Conservation (phyloP, 2,329 filamentous ascomycete species). For the Penicillium palitans region DNA sequence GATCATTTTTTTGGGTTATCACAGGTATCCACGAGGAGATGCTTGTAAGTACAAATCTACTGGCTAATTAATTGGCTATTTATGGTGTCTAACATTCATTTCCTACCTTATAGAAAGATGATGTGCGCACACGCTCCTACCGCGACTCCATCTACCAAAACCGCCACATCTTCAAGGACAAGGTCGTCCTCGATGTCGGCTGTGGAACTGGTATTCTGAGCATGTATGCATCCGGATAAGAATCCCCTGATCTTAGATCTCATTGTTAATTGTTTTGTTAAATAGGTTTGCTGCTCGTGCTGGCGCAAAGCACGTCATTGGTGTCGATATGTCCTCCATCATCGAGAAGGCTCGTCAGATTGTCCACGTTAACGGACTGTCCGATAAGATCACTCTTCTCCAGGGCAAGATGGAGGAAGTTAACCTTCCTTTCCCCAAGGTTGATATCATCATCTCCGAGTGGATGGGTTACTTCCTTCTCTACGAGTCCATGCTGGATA, state of each 20-base stretch:
- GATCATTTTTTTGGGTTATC: constrained; percentile 30
- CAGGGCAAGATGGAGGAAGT: constrained; percentile 99
- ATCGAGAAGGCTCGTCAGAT: constrained; percentile 98
- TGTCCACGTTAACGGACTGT: constrained; percentile 85
- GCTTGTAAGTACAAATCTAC: constrained; percentile 67
- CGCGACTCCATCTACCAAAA: constrained; percentile 98
- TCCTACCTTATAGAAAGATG: constrained; percentile 73
- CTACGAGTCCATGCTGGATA: constrained; percentile 99
- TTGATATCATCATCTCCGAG: constrained; percentile 99
- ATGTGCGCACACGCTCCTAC: constrained; percentile 94
- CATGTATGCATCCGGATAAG: constrained; percentile 65
- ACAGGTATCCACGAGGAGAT: constrained; percentile 95
- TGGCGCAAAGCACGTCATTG: constrained; percentile 96
- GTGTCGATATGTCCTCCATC: constrained; percentile 99
- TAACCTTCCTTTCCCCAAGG: constrained; percentile 84
- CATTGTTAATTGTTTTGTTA: constrained; percentile 14
- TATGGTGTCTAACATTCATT: background rate
- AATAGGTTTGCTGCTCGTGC: constrained; percentile 92
- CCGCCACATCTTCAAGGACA: constrained; percentile 88
- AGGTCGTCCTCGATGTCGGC: constrained; percentile 93
- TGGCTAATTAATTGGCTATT: background rate
- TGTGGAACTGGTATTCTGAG: constrained; percentile 97
- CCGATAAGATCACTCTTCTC: constrained; percentile 93
- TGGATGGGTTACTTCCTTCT: constrained; percentile 99
- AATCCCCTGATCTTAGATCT: constrained; percentile 17